Conservation (phyloP, 164 flowering plant species). For the Litsea cubeba region DNA sequence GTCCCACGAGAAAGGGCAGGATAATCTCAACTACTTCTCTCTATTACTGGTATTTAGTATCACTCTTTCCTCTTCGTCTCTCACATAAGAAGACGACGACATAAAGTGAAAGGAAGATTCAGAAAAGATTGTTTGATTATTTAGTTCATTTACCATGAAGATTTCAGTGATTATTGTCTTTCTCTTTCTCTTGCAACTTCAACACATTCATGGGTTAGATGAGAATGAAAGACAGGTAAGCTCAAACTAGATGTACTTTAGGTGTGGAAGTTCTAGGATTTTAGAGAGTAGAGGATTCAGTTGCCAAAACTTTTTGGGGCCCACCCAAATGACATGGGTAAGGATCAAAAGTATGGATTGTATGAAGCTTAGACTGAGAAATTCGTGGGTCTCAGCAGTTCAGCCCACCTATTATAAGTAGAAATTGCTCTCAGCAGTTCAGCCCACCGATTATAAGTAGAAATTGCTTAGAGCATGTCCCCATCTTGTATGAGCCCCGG, state of each 20-base stretch:
- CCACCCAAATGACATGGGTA: too few species aligned
- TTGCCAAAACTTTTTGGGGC: too few species aligned
- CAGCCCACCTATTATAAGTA: too few species aligned
- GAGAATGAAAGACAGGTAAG: conserved; percentile 1
- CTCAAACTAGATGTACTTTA: not conserved
- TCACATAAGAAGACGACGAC: not conserved
- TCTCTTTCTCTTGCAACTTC: not conserved
- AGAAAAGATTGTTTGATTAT: not conserved
- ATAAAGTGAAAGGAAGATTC: not conserved
- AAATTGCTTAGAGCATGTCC: too few species aligned
- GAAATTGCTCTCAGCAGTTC: too few species aligned
- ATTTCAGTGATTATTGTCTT: not conserved
- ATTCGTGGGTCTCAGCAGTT: too few species aligned
- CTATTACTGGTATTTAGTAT: not conserved
- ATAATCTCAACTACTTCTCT: not conserved
- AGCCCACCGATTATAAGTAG: too few species aligned
- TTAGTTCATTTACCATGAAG: not conserved
- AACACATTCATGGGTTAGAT: not conserved
- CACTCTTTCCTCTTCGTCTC: not conserved
- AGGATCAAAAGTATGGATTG: too few species aligned
- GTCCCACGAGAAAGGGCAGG: not conserved
- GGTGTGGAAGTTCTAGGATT: too few species aligned
- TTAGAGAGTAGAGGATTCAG: too few species aligned
- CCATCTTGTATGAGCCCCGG: too few species aligned
- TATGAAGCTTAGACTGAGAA: too few species aligned